phyloP scores from a whole-genome alignment of 257 asterid species.

The Gentiana macrophylla region DNA sequence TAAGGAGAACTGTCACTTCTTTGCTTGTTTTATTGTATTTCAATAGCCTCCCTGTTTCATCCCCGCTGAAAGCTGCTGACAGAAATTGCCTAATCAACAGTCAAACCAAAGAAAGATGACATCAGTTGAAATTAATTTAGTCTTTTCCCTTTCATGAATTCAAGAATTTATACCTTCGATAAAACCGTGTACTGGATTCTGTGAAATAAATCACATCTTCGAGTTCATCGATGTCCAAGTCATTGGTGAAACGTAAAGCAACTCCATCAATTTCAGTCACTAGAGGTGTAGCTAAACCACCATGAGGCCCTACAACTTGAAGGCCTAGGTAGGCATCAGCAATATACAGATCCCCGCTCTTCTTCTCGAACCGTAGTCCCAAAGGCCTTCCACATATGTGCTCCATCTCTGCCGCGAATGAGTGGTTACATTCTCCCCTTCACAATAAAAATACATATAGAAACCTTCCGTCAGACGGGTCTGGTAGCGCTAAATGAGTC shows the following conservation, averaged over 20 bases:
- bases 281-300: slow-evolving; percentile 40
- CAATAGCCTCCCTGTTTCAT: slow-evolving; percentile 47
- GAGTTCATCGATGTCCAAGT: slow-evolving; percentile 53
- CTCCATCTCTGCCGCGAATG: slow-evolving; percentile 48
- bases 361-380: slow-evolving; percentile 44
- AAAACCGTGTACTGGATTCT: slow-evolving; percentile 40
- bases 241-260: slow-evolving; percentile 44
- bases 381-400: slow-evolving; percentile 60
- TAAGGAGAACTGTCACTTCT: slow-evolving; percentile 22
- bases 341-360: slow-evolving; percentile 48
- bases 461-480: too few species aligned
- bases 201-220: slow-evolving; percentile 46
- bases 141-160: too few species aligned
- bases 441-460: neutral
- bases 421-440: slow-evolving; percentile 38
- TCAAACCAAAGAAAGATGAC: too few species aligned
- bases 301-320: slow-evolving; percentile 44
- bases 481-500: too few species aligned
- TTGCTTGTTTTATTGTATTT: slow-evolving; percentile 35
- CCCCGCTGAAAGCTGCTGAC: slow-evolving; percentile 33
- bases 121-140: too few species aligned
- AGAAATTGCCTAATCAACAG: slow-evolving; percentile 28
- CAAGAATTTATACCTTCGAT: slow-evolving; percentile 30
- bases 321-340: slow-evolving; percentile 71
- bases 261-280: slow-evolving; percentile 45